Percentiles rank a stretch among this genome's conserved stretches.
Evolutionary conservation across 2,329 filamentous ascomycete species (phyloP).

Genomic region (Colletotrichum orchidophilum): DNA sequence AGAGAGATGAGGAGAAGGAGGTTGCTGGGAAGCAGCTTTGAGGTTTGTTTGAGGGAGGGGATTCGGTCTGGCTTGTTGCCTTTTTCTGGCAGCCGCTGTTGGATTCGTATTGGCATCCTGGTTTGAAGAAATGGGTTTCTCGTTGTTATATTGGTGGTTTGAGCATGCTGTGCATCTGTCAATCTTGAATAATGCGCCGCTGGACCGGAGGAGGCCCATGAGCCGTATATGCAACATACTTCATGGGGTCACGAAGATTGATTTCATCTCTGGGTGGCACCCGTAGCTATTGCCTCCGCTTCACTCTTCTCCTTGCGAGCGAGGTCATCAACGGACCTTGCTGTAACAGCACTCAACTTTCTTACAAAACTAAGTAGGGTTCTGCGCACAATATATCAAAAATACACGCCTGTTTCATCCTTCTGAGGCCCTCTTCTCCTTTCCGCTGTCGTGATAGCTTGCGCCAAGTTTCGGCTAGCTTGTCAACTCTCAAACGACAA

Average conservation of each 20-base stretch:
- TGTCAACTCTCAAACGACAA: too few species aligned
- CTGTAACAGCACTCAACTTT: neutral
- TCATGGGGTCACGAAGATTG: neutral
- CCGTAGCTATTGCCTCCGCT: neutral
- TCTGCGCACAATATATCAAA: too few species aligned
- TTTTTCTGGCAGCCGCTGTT: too few species aligned
- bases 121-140: neutral
- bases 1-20: slow-evolving; percentile 19
- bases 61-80: too few species aligned
- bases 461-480: too few species aligned
- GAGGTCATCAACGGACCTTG: neutral
- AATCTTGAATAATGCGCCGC: too few species aligned
- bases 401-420: slow-evolving; percentile 36
- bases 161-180: neutral
- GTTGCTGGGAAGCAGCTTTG: neutral
- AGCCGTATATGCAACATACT: neutral
- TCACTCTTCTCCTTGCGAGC: neutral
- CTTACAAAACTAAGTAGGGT: too few species aligned
- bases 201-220: neutral
- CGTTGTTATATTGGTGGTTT: neutral
- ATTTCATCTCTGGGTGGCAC: neutral
- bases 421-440: slow-evolving; percentile 28
- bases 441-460: too few species aligned
- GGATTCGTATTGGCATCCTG: too few species aligned
- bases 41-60: neutral